Base-by-base conservation (phyloP, 192 early-diverging fungal genomes). In the Phlyctochytrium arcticum region DNA sequence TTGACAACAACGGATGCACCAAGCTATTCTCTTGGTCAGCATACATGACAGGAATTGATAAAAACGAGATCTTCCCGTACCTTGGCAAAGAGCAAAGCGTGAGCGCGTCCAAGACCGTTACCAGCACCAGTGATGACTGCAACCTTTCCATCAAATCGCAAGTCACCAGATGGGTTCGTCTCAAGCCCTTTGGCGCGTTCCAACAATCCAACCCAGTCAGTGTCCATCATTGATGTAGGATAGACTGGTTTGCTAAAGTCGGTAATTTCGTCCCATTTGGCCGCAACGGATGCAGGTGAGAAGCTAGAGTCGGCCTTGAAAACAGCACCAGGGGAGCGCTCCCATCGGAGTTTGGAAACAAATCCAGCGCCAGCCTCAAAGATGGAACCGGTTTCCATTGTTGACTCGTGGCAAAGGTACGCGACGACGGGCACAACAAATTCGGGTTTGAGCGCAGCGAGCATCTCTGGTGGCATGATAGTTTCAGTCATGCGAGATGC, bases 361-460 rank as follows among this genome's bases (percentile, higher is more conserved):
- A 93, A 98, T 54, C 93, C 93, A 62, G 90, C 90, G 57, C 97
- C 94, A 37, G 97, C 91, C 81, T 99, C 95, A 78, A 98, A 99
- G 64, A 95, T 77, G 60, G 88, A 80, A 48, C 95, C 94, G 48
- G 86, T 92, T 59, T 90, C 87, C 29, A 76, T 75, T 39, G 79
- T 83, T 26, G 83, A 75, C 57, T 92, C 89, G 77, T 98, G 95
- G 36, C 81, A 86, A 36, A 98, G 83, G 67, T 86, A 98, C 6
- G 85, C 94, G 49, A 98, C 90, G 17, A 98, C 77, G 50, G 96
- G 95, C 3, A 94, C 93, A 48, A 98, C 91, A 72, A 92, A 98
- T 33, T 95, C 92, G 51, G 96, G 94, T 79, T 98, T 98, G 58
- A 98, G 85, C 48, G 92, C 88, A 48, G 92, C 92, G 55, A 96